Percentiles rank a stretch among this genome's conserved stretches.
Evolutionary conservation across 192 early-diverging fungal species (phyloP).

Genomic region (Podila clonocystis): DNA sequence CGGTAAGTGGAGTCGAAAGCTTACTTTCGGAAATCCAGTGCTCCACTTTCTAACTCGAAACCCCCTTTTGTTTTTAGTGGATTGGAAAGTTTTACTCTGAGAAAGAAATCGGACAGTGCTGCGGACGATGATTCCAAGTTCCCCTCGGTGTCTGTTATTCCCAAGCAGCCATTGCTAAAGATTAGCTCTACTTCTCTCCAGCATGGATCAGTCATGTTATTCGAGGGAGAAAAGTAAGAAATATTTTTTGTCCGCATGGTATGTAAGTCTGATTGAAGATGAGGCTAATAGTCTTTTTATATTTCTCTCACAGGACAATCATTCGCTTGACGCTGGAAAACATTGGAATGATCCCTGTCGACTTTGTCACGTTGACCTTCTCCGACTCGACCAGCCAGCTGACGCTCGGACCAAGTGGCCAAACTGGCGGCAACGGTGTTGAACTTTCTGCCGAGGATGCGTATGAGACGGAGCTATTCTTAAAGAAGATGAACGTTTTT

Average conservation of each 20-base stretch:
- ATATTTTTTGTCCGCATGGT: not conserved
- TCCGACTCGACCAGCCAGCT: conserved; percentile 60
- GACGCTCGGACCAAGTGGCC: conserved; percentile 7
- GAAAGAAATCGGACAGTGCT: not conserved
- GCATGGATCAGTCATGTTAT: conserved; percentile 81
- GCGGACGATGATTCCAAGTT: conserved; percentile 21
- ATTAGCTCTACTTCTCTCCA: conserved; percentile 66
- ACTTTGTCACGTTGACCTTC: conserved; percentile 72
- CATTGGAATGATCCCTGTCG: conserved; percentile 75
- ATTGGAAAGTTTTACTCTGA: conserved; percentile 35
- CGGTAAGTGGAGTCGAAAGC: conserved; percentile 6
- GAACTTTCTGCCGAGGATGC: conserved; percentile 72
- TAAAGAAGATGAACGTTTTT: conserved; percentile 64
- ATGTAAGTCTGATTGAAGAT: not conserved
- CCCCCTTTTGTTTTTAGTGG: conserved; percentile 8
- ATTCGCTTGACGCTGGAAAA: conserved; percentile 77
- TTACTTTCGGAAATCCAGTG: not conserved
- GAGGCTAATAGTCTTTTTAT: no score
- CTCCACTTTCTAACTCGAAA: not conserved
- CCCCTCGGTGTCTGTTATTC: conserved; percentile 66
- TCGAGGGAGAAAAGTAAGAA: conserved; percentile 80
- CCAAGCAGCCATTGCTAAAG: conserved; percentile 73
- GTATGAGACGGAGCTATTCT: conserved; percentile 81
- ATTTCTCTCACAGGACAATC: conserved; percentile 52
- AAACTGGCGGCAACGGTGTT: conserved; percentile 18